Conservation (phyloP, 1,284 basidiomycete species). For the Leccinum subspadiceum region DNA sequence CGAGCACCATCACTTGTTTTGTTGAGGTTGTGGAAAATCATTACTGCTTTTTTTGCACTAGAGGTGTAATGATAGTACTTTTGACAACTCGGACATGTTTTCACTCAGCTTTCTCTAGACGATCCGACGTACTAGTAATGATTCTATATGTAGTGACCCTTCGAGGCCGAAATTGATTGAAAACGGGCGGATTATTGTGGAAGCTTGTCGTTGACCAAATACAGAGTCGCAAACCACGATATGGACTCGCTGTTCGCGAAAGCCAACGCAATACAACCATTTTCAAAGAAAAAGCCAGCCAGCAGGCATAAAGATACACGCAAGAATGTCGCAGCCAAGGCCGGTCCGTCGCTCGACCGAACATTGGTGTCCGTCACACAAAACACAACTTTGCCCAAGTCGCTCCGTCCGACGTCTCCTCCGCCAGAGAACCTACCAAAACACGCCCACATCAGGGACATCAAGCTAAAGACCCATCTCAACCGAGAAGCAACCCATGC, state of each 20-base stretch:
- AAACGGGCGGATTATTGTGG: too few relatives aligned
- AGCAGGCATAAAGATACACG: constrained; percentile 16
- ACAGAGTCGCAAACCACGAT: too few relatives aligned
- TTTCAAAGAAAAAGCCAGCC: constrained; percentile 41
- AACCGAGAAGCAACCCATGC: constrained; percentile 57
- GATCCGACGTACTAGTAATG: too few relatives aligned
- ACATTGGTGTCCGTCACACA: constrained; percentile 60
- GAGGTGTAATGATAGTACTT: too few relatives aligned
- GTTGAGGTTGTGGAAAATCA: too few relatives aligned
- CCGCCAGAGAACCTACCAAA: constrained; percentile 44
- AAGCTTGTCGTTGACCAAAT: not conserved
- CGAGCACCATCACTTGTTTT: too few relatives aligned
- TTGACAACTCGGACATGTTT: too few relatives aligned
- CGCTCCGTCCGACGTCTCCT: constrained; percentile 47
- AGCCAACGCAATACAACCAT: constrained; percentile 57
- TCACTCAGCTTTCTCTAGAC: too few relatives aligned
- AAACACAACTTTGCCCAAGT: constrained; percentile 58
- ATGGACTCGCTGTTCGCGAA: constrained; percentile 76
- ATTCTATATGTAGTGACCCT: too few relatives aligned
- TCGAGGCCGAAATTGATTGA: not conserved
- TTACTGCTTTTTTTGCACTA: too few relatives aligned
- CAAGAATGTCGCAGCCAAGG: constrained; percentile 12
- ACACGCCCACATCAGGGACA: constrained; percentile 68
- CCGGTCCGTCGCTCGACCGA: constrained; percentile 40
- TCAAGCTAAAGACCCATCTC: constrained; percentile 72